These are phyloP conservation scores for Schizopora paradoxa DNA, from an alignment of 1,284 basidiomycete species.

Conservation along the genomic window DNA sequence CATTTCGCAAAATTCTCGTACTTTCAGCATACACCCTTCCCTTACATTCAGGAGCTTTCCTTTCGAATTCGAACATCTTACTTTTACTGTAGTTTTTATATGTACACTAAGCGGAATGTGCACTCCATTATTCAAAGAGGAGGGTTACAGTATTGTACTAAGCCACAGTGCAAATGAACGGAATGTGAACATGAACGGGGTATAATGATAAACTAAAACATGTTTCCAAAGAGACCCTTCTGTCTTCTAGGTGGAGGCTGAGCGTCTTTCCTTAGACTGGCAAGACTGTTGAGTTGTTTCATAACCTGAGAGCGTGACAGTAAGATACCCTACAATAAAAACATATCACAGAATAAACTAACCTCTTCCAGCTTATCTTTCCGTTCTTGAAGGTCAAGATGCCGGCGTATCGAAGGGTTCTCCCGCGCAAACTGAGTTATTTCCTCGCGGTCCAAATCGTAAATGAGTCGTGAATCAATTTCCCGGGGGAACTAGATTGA, in stretches of 20 bases:
- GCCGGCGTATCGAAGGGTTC: constrained; percentile 80
- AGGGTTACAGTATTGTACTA: constrained; percentile 1
- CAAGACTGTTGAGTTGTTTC: constrained; percentile 84
- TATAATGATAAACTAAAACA: constrained; percentile 41
- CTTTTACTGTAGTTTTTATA: background rate
- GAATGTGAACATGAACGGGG: background rate
- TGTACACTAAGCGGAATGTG: constrained; percentile 8
- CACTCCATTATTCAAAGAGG: constrained; percentile 7
- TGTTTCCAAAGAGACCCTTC: constrained; percentile 66
- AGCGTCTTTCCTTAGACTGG: constrained; percentile 74
- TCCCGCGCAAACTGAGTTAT: constrained; percentile 90
- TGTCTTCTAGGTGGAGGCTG: constrained; percentile 63
- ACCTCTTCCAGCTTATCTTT: constrained; percentile 98
- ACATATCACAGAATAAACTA: constrained; percentile 16
- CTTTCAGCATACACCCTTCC: background rate
- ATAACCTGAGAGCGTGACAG: constrained; percentile 55
- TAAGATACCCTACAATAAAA: constrained; percentile 3
- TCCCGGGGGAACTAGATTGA: constrained; percentile 83
- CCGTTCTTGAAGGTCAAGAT: constrained; percentile 94
- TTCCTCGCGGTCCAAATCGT: constrained; percentile 84
- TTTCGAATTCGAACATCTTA: no score
- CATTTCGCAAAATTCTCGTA: background rate
- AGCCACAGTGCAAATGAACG: constrained; percentile 5
- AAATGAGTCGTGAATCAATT: constrained; percentile 91
- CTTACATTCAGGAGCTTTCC: background rate